Conservation (phyloP, 2,329 filamentous ascomycete species). For the Coleophoma eucalyptorum region DNA sequence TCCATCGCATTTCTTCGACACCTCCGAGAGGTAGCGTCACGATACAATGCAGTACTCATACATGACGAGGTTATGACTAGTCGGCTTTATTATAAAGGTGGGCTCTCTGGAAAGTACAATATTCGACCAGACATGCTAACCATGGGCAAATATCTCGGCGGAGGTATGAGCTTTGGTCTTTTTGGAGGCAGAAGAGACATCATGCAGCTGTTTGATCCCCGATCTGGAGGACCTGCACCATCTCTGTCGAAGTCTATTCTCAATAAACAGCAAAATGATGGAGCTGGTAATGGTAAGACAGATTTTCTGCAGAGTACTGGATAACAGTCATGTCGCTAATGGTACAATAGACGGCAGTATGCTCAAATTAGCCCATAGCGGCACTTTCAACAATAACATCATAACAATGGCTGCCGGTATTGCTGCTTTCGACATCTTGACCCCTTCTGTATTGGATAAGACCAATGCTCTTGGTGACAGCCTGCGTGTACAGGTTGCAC, state of each 20-base stretch:
- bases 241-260: too few relatives aligned
- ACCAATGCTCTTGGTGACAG: slow-evolving; percentile 10
- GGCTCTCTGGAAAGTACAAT: slow-evolving; percentile 38
- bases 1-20: slow-evolving; percentile 9
- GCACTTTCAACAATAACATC: slow-evolving; percentile 66
- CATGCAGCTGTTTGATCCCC: slow-evolving; percentile 53
- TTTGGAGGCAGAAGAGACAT: slow-evolving; percentile 57
- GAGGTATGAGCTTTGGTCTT: slow-evolving; percentile 60
- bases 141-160: slow-evolving; percentile 63
- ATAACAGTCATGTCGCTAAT: too few relatives aligned
- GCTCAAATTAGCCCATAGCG: too few relatives aligned
- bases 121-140: slow-evolving; percentile 58
- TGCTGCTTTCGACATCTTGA: too few relatives aligned
- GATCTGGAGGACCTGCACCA: slow-evolving; percentile 32
- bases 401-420: slow-evolving; percentile 48
- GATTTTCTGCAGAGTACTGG: too few relatives aligned
- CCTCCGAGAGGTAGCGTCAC: slow-evolving; percentile 6
- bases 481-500: slow-evolving; percentile 7
- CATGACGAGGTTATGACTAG: slow-evolving; percentile 73
- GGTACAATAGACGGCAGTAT: too few relatives aligned
- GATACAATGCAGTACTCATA: slow-evolving; percentile 52
- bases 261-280: too few relatives aligned
- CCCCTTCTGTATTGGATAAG: too few relatives aligned
- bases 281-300: too few relatives aligned
- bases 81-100: slow-evolving; percentile 46